Base-by-base conservation (phyloP, 106 monocot species). In the Ottelia alismoides region DNA sequence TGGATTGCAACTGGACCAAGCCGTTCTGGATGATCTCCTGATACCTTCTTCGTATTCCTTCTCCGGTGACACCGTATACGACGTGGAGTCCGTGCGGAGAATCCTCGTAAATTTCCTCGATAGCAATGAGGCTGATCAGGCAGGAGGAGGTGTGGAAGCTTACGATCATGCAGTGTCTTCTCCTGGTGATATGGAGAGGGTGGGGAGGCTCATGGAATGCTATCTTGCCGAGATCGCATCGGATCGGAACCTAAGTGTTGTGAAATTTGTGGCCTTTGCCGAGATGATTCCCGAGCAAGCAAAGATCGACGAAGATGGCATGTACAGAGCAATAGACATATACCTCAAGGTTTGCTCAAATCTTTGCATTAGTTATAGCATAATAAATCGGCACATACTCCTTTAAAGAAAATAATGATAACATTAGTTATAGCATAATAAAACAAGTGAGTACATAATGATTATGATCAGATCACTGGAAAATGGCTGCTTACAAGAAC, bases 261-360 rank as follows among this genome's bases (percentile, higher is more conserved):
- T 67, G 7, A 81, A 56, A 31, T 88, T 94, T 62, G 65, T 81
- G 35, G 52, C 69, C 47, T 65, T 94, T 24, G 84, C 81, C 4
- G 94, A 94, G 48, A 31, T 84, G 58, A 69, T 94, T 47, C 84
- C 88, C 21, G 88, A 84, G 31, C 72, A 76, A 47, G 67, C 84
- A 19, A 80, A 69, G 51, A 30, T 68, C 43, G 78, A 65, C 14
- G 94, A 94, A 58, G 94, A 94, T 64, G 88, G 78, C 40, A 84
- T 88, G 75, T 94, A 94, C 67, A 63, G 88, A 57, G 88, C 88
- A 3, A 76, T 94, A 7, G 94, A 94, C 55, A 94, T 94, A 51
- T 94, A 78, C 66, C 65, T 94, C 54, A 94, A 94, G 84, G 92
- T 92, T n/a, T n/a, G n/a, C n/a, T n/a, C n/a, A n/a, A n/a, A n/a